Evolutionary conservation across 148 eudicot genomes (phyloP).

Genomic region (Beta vulgaris): DNA sequence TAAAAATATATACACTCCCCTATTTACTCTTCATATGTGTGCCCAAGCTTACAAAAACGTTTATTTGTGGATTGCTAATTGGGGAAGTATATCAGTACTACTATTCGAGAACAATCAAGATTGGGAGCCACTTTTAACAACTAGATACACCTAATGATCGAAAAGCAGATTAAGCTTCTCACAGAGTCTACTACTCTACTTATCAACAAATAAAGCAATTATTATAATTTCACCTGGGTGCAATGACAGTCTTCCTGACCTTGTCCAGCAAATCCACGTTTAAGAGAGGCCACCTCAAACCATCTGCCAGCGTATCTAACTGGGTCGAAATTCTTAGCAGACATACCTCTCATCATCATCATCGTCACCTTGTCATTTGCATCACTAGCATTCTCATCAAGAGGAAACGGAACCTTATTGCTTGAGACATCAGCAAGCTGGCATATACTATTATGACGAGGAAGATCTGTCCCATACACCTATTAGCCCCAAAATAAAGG

Average conservation of each 20-base stretch:
- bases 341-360: constrained; percentile 86
- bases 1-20: too few species aligned
- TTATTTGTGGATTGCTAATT: too few species aligned
- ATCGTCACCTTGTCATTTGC: constrained; percentile 35
- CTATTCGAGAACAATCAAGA: not conserved
- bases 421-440: constrained; percentile 57
- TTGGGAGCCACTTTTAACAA: not conserved
- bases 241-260: constrained; percentile 99
- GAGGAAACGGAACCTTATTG: constrained; percentile 46
- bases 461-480: constrained; percentile 57
- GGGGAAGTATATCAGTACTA: not conserved
- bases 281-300: constrained; percentile 98
- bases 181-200: not conserved
- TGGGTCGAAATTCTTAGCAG: constrained; percentile 78
- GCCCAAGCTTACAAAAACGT: too few species aligned
- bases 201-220: not conserved
- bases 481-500: constrained; percentile 20
- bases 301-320: constrained; percentile 92
- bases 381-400: constrained; percentile 48
- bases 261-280: constrained; percentile 91
- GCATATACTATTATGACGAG: constrained; percentile 36
- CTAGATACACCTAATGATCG: not conserved
- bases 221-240: constrained; percentile 62
- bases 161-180: constrained; percentile 4
- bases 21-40: too few species aligned